Evolutionary conservation across 805 yeast species (phyloP).

Genomic region (Candida peoriensis): DNA sequence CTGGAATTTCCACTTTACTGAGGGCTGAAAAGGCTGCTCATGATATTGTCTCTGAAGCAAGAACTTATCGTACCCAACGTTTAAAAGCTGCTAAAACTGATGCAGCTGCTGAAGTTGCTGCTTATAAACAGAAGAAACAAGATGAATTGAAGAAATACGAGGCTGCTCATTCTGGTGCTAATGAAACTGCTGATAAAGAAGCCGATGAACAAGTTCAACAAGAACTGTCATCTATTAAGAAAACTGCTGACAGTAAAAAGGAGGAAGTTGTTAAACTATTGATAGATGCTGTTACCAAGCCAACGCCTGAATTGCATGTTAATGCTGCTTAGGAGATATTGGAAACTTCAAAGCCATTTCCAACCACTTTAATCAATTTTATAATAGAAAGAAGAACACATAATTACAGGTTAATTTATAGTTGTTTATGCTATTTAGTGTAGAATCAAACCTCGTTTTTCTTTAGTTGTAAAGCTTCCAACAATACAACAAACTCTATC

Average conservation of each 20-base stretch:
- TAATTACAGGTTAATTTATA: no score
- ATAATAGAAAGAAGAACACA: no score
- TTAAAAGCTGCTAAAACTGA: conserved; percentile 93
- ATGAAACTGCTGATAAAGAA: conserved; percentile 69
- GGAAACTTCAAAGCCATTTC: no score
- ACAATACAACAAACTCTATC: no score
- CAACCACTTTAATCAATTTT: no score
- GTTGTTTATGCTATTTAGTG: no score
- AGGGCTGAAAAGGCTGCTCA: conserved; percentile 98
- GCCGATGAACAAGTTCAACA: conserved; percentile 70
- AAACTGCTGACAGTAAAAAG: conserved; percentile 59
- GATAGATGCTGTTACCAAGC: conserved; percentile 72
- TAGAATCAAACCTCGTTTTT: no score
- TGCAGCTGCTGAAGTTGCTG: conserved; percentile 84
- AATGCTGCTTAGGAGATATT: conserved; percentile 51
- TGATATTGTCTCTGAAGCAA: conserved; percentile 87
- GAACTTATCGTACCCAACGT: conserved; percentile 81
- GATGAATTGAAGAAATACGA: conserved; percentile 71
- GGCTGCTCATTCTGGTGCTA: conserved; percentile 66
- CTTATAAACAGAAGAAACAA: conserved; percentile 81
- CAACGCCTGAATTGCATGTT: conserved; percentile 78
- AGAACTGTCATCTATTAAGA: conserved; percentile 66
- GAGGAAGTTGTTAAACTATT: conserved; percentile 65
- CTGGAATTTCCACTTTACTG: conserved; percentile 24
- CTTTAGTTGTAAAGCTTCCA: no score